These are phyloP conservation scores for Zygotorulaspora mrakii DNA, from an alignment of 1,139 yeast species.

Conservation along the genomic window DNA sequence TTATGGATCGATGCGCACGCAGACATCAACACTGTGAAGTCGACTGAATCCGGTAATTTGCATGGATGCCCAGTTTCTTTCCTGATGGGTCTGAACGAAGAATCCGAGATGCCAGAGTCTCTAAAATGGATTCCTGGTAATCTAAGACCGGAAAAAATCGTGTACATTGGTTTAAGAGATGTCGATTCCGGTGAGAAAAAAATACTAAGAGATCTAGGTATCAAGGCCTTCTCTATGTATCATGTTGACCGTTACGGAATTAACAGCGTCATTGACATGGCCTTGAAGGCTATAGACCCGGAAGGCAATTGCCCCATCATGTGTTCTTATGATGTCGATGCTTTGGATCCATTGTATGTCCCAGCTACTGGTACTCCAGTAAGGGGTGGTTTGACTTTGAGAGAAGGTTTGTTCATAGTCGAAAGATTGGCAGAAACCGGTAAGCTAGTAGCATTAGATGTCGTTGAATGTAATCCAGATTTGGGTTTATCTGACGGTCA, in stretches of 20 bases:
- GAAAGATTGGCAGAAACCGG: constrained; percentile 92
- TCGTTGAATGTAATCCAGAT: constrained; percentile 91
- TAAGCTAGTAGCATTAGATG: constrained; percentile 77
- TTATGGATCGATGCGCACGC: constrained; percentile 99
- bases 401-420: constrained; percentile 90
- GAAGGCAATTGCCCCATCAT: constrained; percentile 72
- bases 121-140: constrained; percentile 72
- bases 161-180: constrained; percentile 92
- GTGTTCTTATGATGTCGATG: constrained; percentile 92
- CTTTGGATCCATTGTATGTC: constrained; percentile 88
- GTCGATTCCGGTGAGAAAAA: constrained; percentile 83
- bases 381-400: constrained; percentile 87
- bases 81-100: constrained; percentile 69
- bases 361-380: constrained; percentile 99
- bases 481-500: constrained; percentile 78
- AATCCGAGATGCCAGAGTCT: constrained; percentile 58
- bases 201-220: constrained; percentile 64
- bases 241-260: constrained; percentile 94
- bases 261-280: constrained; percentile 89
- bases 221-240: constrained; percentile 91
- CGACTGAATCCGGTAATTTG: constrained; percentile 84
- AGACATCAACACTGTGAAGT: constrained; percentile 86
- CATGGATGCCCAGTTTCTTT: constrained; percentile 97
- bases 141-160: constrained; percentile 67
- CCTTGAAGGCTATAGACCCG: constrained; percentile 74